Conservation (phyloP, 2,329 filamentous ascomycete genomes). For the Amylocarpus encephaloides region DNA sequence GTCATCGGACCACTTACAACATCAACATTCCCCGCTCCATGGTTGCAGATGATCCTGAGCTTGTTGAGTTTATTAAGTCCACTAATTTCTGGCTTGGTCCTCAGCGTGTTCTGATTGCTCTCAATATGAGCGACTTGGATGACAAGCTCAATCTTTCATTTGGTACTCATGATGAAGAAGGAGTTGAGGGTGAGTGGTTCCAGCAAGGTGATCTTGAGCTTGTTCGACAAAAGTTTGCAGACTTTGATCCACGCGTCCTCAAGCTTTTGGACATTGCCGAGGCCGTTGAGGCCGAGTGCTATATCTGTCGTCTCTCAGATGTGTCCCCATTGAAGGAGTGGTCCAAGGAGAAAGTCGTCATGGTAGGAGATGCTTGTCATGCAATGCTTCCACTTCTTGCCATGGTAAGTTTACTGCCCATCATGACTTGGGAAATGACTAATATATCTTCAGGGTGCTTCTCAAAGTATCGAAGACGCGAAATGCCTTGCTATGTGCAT, state of each 20-base stretch:
- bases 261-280: not conserved
- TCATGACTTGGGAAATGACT: not conserved
- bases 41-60: not conserved
- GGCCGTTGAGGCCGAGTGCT: not conserved
- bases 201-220: not conserved
- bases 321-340: not conserved
- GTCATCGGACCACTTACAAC: not conserved
- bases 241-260: not conserved
- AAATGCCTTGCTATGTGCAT: constrained; percentile 1
- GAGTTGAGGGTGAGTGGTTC: not conserved
- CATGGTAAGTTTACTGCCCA: not conserved
- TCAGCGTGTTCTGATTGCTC: not conserved
- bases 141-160: not conserved
- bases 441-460: not conserved
- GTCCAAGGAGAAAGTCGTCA: not conserved
- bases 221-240: not conserved
- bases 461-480: constrained; percentile 4
- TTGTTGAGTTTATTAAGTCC: not conserved
- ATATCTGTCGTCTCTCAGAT: constrained; percentile 1
- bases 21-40: not conserved
- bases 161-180: not conserved
- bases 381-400: not conserved
- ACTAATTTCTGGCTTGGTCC: constrained; percentile 1
- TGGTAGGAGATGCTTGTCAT: constrained; percentile 1
- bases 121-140: not conserved